These are phyloP conservation scores for Boeremia lycopersici DNA, from an alignment of 2,329 filamentous ascomycete genomes.

Conservation along the genomic window DNA sequence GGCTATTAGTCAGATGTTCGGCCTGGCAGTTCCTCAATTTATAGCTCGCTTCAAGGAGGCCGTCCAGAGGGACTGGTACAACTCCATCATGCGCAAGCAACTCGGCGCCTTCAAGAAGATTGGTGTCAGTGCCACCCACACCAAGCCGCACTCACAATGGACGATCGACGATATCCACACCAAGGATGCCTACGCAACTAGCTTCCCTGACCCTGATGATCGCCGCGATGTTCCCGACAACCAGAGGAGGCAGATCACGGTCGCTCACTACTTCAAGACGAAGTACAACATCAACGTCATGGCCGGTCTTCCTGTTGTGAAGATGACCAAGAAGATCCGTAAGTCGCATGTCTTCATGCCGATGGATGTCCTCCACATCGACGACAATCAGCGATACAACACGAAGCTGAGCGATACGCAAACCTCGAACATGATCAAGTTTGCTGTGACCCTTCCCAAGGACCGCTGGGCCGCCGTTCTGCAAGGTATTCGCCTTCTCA, in stretches of 20 bases:
- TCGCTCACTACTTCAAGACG: slow-evolving; percentile 63
- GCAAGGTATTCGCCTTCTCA: slow-evolving; percentile 68
- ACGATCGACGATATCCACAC: slow-evolving; percentile 58
- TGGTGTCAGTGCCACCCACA: slow-evolving; percentile 49
- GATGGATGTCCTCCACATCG: slow-evolving; percentile 61
- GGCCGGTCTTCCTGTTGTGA: slow-evolving; percentile 60
- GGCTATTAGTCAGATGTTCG: slow-evolving; percentile 39
- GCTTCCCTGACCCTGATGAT: slow-evolving; percentile 63
- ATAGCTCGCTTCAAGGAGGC: slow-evolving; percentile 22
- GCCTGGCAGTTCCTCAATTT: slow-evolving; percentile 28
- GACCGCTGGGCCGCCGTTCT: slow-evolving; percentile 73
- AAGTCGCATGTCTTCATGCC: slow-evolving; percentile 56
- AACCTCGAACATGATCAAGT: slow-evolving; percentile 89
- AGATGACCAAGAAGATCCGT: slow-evolving; percentile 61
- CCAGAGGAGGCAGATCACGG: slow-evolving; percentile 60
- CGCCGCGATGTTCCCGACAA: slow-evolving; percentile 64
- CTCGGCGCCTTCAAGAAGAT: slow-evolving; percentile 52
- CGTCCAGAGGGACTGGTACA: slow-evolving; percentile 30
- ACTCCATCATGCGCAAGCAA: slow-evolving; percentile 38
- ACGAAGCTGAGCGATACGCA: slow-evolving; percentile 66
- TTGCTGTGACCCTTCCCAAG: slow-evolving; percentile 78
- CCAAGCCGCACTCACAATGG: slow-evolving; percentile 51
- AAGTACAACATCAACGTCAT: slow-evolving; percentile 59
- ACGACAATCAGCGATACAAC: slow-evolving; percentile 62
- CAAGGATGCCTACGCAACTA: slow-evolving; percentile 52